These are phyloP conservation scores for Cyclaneusma minus DNA, from an alignment of 2,329 filamentous ascomycete species.

Conservation along the genomic window DNA sequence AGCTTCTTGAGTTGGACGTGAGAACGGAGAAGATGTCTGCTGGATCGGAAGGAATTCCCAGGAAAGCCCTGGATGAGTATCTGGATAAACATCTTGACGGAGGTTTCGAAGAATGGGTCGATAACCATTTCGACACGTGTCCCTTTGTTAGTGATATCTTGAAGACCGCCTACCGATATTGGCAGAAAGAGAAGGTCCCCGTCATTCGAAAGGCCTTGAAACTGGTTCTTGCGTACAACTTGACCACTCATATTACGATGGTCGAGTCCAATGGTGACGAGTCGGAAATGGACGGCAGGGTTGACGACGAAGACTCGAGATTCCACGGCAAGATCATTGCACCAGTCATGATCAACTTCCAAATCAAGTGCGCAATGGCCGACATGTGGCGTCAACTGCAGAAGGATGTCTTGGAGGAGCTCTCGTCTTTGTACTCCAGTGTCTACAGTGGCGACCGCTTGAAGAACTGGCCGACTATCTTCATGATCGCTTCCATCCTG, in stretches of 20 bases:
- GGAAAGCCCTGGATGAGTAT: slow-evolving; percentile 72
- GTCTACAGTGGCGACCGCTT: slow-evolving; percentile 95
- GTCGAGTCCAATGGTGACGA: slow-evolving; percentile 80
- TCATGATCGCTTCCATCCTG: slow-evolving; percentile 88
- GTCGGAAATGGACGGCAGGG: slow-evolving; percentile 62
- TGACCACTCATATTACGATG: slow-evolving; percentile 88
- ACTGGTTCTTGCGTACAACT: slow-evolving; percentile 87
- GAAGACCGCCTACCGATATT: slow-evolving; percentile 90
- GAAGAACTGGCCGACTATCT: slow-evolving; percentile 98
- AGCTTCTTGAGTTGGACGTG: slow-evolving; percentile 69
- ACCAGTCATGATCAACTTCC: slow-evolving; percentile 98
- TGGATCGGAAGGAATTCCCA: slow-evolving; percentile 74
- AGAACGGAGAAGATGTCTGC: slow-evolving; percentile 81
- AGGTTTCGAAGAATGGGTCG: slow-evolving; percentile 83
- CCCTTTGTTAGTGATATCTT: slow-evolving; percentile 91
- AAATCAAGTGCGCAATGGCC: slow-evolving; percentile 93
- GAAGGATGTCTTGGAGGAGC: slow-evolving; percentile 88
- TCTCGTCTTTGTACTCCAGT: slow-evolving; percentile 86
- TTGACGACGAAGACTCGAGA: slow-evolving; percentile 73
- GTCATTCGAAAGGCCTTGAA: slow-evolving; percentile 93
- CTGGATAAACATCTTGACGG: slow-evolving; percentile 89
- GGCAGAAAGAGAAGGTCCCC: slow-evolving; percentile 71
- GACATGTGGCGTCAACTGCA: slow-evolving; percentile 98
- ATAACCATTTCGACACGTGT: slow-evolving; percentile 92
- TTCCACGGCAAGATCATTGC: slow-evolving; percentile 83